These are phyloP conservation scores for Saxophila tyrrhenica DNA, from an alignment of 495 filamentous ascomycete genomes.

Conservation along the genomic window DNA sequence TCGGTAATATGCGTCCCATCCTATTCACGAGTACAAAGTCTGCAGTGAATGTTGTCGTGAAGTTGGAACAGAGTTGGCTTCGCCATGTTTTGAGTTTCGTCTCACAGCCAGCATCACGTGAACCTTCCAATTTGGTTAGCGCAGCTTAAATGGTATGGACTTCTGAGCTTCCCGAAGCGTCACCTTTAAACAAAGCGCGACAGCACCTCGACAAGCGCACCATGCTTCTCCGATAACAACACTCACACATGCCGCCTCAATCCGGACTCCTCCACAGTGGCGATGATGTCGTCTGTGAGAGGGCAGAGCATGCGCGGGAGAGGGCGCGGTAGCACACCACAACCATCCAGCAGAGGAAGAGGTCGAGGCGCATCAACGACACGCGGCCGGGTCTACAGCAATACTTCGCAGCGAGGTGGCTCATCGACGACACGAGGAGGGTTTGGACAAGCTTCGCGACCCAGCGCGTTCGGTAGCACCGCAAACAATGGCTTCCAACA, in stretches of 20 bases:
- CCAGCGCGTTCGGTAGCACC: neutral
- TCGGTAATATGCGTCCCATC: neutral
- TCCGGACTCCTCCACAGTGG: slow-evolving; percentile 3
- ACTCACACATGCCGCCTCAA: slow-evolving; percentile 3
- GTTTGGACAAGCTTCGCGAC: neutral
- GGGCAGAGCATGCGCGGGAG: slow-evolving; percentile 9
- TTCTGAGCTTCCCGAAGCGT: neutral
- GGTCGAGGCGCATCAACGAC: slow-evolving; percentile 6
- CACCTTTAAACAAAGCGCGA: neutral
- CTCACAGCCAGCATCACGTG: no score
- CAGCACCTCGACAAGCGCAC: neutral
- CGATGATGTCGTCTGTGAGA: slow-evolving; percentile 14
- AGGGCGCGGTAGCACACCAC: slow-evolving; percentile 14
- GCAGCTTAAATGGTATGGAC: no score
- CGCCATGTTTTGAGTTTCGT: neutral
- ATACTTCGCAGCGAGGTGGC: neutral
- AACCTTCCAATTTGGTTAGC: no score
- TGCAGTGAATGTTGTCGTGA: no score
- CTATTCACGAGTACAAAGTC: no score
- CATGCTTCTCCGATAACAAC: neutral
- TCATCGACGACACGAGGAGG: neutral
- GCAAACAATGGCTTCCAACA: slow-evolving; percentile 1
- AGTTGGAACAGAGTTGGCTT: neutral
- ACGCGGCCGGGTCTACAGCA: slow-evolving; percentile 1
- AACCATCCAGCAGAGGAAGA: slow-evolving; percentile 5